Base-by-base conservation (phyloP, 2,329 filamentous ascomycete genomes). In the Huntiella decipiens region DNA sequence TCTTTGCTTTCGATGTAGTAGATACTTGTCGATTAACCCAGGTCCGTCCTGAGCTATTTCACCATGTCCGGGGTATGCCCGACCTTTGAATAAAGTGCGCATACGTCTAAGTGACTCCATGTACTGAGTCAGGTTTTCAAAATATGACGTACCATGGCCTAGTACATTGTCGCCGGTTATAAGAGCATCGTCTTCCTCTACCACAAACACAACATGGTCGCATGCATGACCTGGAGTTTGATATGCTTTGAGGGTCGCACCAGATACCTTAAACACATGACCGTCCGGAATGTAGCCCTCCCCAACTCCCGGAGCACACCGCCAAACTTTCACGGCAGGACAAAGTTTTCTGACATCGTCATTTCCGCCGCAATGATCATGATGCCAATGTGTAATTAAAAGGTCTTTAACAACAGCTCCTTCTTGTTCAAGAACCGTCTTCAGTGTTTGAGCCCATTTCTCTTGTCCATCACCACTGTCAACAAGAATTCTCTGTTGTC, bases 381-480 rank as follows among this genome's bases (percentile, higher is more conserved):
- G 72, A 57, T 98, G 91, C 85, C 87, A 93, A 60, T 98, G 91
- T 0, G 87, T 92, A 42, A 98, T 67, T 16, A 98, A 66, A 0
- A 78, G 77, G 13, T 68, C 65, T n/a, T 74, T 66, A 17, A 96
- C 66, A 0, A 66, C 71, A 15, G 80, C 79, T 17, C 77, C 70
- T 58, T 93, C 82, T 17, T 74, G 63, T 5, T 66, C 60, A 2
- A 96, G 68, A 0, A 79, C 73, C 3, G 66, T 62, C 52, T 73
- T 71, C 33, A 98, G 62, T 0, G 73, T 70, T 0, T 68, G 60
- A 37, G 75, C 68, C 88, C 88, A 98, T 32, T 72, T 68, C 2
- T 77, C 73, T 48, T 67, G 73, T 40, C 88, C 91, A 60, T 94
- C 80, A 42, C 82, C 91, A 0, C 87, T 94, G 62, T 98, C 91